Base-by-base conservation (phyloP, 306 rosid species). In the Acmispon strigosus region DNA sequence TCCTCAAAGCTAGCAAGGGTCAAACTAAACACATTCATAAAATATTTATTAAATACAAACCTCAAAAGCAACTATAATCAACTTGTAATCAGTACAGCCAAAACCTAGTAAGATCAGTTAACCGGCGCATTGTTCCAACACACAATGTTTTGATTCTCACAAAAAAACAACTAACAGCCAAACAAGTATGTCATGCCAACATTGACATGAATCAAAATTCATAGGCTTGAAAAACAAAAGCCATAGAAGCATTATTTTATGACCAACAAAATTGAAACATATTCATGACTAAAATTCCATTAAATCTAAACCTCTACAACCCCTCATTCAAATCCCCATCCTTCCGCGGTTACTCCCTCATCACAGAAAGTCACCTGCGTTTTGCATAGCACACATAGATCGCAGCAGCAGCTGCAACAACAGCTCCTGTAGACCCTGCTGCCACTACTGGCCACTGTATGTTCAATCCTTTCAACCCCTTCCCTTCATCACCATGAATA, bases 241-340 rank as follows among this genome's bases (percentile, higher is more conserved):
- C 86, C 87, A 73, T 17, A 56, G 75, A 61, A 77, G 44, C 77
- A 79, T 54, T 77, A 67, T 79, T 79, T 49, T 8, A 73, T 32
- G 42, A 73, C 79, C 74, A 80, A 69, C 97, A 90, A 93, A 93
- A 93, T 60, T 88, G 92, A 83, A 83, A 78, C 75, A 77, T 68
- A 57, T 71, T 73, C 57, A 48, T 41, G 57, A 76, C 51, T 60
- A 51, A 61, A 61, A 78, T 48, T 36, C 70, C 17, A 8, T 49
- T 49, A 60, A 70, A 69, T 77, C 85, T 81, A 84, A 39, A 85
- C 90, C 88, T 84, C 86, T 78, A 85, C 65, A 72, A 41, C 75
- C 24, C 56, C 56, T 80, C 42, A 5, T 72, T 62, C 72, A 20
- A 37, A 71, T 27, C 32, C 18, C 51, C 72, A 54, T 9, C 44